Base-by-base conservation (phyloP, 225 moss, liverwort and hornwort genomes). In the Bryoerythrophyllum caledonicum region DNA sequence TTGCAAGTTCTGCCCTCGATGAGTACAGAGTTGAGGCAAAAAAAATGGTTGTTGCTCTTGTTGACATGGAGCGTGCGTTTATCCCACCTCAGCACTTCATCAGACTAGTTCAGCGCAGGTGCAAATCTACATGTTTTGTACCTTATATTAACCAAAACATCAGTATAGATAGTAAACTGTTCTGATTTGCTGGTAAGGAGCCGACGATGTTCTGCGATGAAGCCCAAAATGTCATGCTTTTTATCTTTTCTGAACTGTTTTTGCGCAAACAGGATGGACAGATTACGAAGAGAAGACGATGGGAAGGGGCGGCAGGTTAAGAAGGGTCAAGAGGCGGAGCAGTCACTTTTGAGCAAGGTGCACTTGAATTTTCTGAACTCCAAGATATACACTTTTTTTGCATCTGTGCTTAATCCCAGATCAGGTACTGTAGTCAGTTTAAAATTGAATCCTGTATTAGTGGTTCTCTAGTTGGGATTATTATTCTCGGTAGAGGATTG, bases 1-100 rank as follows among this genome's bases (percentile, higher is more conserved):
- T 96, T 83, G 96, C 96, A 38, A 96, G 85, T 80, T 71, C 86
- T 74, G 96, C 96, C 1, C 85, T 96, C 43, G 96, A 96, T 72
- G 96, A 90, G 38, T 96, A 94, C 65, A 91, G 82, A 59, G 69
- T 86, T 38, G 96, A 96, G 67, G 83, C 96, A 13, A 92, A 88
- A 74, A 91, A 90, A 81, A 96, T 96, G 96, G 96, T 96, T 40
- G 82, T 92, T 79, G 88, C 94, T 65, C 88, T 96, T 73, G 94
- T 96, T 76, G 96, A 96, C 74, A 96, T 96, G 94, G 96, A 96
- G 81, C 93, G 94, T 74, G 83, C 94, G 27, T 96, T 96, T 76
- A 96, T 96, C 59, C 96, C 96, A 37, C 92, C 96, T 71, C 96
- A 96, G 75, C 96, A 96, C 76, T 96, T 96, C 57, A 92, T 96